Percentiles rank a stretch among this genome's conserved stretches.
Evolutionary conservation across 768 basidiomycete genomes (phyloP).

Genomic region (Inosperma sp.): DNA sequence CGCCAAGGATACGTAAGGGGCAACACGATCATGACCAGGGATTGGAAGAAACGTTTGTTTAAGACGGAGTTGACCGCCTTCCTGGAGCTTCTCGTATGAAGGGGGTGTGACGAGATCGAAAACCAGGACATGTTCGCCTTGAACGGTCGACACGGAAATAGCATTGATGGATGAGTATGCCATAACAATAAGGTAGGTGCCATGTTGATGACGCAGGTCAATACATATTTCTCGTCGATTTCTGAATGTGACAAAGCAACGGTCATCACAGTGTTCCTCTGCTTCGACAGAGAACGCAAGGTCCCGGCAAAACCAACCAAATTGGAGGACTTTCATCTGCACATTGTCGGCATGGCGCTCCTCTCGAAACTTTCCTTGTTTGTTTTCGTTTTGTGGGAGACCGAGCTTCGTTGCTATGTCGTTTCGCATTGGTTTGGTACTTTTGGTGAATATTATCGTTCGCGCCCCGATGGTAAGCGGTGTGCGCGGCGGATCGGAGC

Average conservation of each 20-base stretch:
- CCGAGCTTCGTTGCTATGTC: background rate
- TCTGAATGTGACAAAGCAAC: constrained; percentile 39
- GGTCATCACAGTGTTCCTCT: constrained; percentile 32
- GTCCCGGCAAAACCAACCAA: constrained; percentile 59
- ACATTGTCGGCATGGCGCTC: constrained; percentile 23
- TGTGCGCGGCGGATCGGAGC: too few relatives aligned
- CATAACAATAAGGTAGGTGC: constrained; percentile 37
- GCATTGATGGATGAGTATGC: constrained; percentile 41
- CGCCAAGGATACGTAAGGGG: constrained; percentile 47
- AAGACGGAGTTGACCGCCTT: constrained; percentile 21
- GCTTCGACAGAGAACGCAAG: constrained; percentile 53
- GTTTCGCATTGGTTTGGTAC: background rate
- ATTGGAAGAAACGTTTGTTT: constrained; percentile 39
- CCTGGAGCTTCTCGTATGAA: constrained; percentile 12
- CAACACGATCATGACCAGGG: constrained; percentile 38
- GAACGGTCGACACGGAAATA: constrained; percentile 27
- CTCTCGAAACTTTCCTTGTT: constrained; percentile 31
- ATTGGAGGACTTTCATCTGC: constrained; percentile 41
- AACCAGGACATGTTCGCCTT: constrained; percentile 34
- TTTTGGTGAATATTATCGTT: too few relatives aligned
- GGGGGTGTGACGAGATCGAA: constrained; percentile 39
- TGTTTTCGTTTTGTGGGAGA: constrained; percentile 12
- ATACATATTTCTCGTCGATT: constrained; percentile 42
- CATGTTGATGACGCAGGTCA: constrained; percentile 25
- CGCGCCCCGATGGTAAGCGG: too few relatives aligned